Base-by-base conservation (phyloP, 768 basidiomycete species). In the Tremella fuciformis region DNA sequence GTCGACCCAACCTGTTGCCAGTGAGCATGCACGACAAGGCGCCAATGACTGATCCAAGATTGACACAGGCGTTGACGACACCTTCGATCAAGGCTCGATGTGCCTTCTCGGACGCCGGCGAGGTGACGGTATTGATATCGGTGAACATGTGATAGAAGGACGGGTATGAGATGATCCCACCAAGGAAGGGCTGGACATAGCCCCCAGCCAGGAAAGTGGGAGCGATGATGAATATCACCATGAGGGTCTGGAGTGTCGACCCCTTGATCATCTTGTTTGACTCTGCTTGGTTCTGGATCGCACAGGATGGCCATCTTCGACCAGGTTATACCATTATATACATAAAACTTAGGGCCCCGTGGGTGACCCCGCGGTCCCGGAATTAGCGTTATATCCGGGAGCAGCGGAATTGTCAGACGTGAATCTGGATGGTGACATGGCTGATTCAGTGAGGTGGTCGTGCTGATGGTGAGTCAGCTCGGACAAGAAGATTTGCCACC, bases 201-300 rank as follows among this genome's bases (percentile, higher is more conserved):
- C 63, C 63, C 55, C 59, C 59, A 2, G 63, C 63, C 11, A 65
- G 52, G 60, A 65, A 65, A 8, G 51, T 46, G 9, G 63, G 63
- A 2, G 61, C 41, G n/a, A 61, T 58, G 21, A 65, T 58, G 26
- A 53, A 61, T 29, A 58, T 56, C 44, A 58, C 59, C 63, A 65
- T 65, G 16, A 58, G 29, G 22, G 52, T 37, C 26, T 62, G 61
- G 39, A 62, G 56, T 25, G 61, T n/a, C 25, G 42, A 46, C 15
- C 42, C 42, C 22, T 46, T 46, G 42, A 34, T 34, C 29, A 34
- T 34, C 29, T 34, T 34, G 29, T n/a, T n/a, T n/a, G n/a, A n/a
- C n/a, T n/a, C 29, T 34, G 29, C 29, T 4, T 34, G 29, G 4
- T 34, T 4, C 29, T 34, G 4, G 29, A 34, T 34, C 29, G 4